Evolutionary conservation across 768 basidiomycete species (phyloP), one percentile per base, ranked within the genome.

Genomic region (Tylopilus rubrobrunneus): DNA sequence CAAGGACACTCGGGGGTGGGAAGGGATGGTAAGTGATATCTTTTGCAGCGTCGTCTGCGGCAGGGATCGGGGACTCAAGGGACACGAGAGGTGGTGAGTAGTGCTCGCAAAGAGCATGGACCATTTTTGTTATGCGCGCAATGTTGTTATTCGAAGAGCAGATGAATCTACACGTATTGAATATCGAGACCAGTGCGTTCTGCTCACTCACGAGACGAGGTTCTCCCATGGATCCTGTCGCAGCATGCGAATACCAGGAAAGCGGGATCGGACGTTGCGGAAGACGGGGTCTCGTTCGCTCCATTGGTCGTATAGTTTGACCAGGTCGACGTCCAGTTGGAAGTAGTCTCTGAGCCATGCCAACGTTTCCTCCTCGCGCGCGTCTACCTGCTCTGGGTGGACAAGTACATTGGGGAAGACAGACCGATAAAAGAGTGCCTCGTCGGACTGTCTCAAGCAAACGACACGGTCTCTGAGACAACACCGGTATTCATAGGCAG

Each of bases 141-240:
- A 99, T 98, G 62, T 98, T 94, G 69, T 98, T 98, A 65, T 98
- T 98, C 2, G 92, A 91, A 3, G 94, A 97, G 67, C 96, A 98
- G 59, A 99, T 97, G 74, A 98, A 99, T 9, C 95, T 96, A 50
- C 17, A 21, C 51, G 48, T 34, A 49, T 68, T 36, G 54, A 56
- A 21, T 21, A 14, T 29, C 46, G 39, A 51, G 51, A 54, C 31
- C 1, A 46, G 47, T 43, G 12, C 40, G 46, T 39, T 47, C 33
- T 56, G 34, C 49, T 43, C 43, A 83, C 90, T 62, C 70, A 97
- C 94, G 92, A 93, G 42, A 98, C 73, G 29, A 98, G 79, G 62
- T 90, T 96, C 72, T 98, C 96, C 87, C 92, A 98, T 59, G 92
- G 92, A 65, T 96, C 93, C 71, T 98, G 95, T 63, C 90, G 78